Base-by-base conservation (phyloP, 805 yeast genomes). In the Starmerella stellata region DNA sequence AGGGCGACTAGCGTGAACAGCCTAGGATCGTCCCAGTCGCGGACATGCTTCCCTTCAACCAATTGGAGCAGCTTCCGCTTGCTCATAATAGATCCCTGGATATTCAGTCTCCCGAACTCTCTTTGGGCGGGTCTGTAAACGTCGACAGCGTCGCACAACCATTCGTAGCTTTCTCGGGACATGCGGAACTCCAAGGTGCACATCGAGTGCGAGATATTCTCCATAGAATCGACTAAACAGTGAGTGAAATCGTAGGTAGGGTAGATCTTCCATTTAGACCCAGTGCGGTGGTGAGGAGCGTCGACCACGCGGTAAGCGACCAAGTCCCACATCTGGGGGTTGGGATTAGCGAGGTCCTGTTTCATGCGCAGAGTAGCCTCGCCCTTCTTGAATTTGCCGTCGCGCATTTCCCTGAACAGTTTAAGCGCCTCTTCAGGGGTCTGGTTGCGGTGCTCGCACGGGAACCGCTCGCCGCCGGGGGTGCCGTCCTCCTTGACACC, bases 291-390 rank as follows among this genome's bases (percentile, higher is more conserved):
- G 61, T 90, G 98, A 25, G 83, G 72, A 13, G 93, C 83, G 51
- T 87, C 70, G 51, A 90, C 66, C 3, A 90, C 94, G 58, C 99
- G 73, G 63, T 90, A 90, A 11, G 98, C 98, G 45, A 90, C 90
- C 47, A 90, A 69, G 62, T 90, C 99, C 99, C 99, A 90, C 98
- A 90, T 90, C 64, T 90, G 98, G 15, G 99, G 99, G 46, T 81
- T 79, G 46, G 95, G 93, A 15, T 90, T 78, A 7, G 60, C 56
- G 46, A 90, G 64, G 54, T 90, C 94, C 66, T 82, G 95, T 58
- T 87, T 87, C 96, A 90, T 90, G 63, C 99, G 77, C 56, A 90
- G 68, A 9, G 83, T 82, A 23, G 94, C 96, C 59, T 81, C 80
- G 48, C 96, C 96, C 31, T 83, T 83, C 48, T 70, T 66, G 62